Percentiles rank a stretch among this genome's conserved stretches.
phyloP scores from a whole-genome alignment of 2,329 filamentous ascomycete species.

The Knufia petricola region DNA sequence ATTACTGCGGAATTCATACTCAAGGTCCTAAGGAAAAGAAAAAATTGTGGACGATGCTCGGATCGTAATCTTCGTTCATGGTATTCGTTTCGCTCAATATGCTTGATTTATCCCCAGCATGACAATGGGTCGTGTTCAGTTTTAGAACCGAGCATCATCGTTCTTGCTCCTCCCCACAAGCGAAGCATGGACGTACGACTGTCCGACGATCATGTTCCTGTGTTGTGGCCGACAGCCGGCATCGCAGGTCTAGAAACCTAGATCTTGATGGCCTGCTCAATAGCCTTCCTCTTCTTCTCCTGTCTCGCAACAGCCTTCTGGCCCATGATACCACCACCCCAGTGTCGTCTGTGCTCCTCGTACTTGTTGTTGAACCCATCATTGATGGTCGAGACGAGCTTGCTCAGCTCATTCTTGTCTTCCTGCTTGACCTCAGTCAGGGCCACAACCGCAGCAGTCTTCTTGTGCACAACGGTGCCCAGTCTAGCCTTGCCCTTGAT shows the following conservation, averaged over 20 bases:
- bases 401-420: constrained; percentile 97
- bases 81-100: background rate
- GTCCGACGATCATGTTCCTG: no score
- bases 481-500: constrained; percentile 99
- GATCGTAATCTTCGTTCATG: background rate
- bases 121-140: background rate
- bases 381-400: constrained; percentile 94
- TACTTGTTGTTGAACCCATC: constrained; percentile 95
- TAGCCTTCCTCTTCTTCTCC: constrained; percentile 87
- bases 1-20: no score
- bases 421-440: constrained; percentile 93
- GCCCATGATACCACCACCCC: constrained; percentile 99
- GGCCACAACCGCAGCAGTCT: constrained; percentile 95
- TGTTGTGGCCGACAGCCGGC: background rate
- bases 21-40: background rate
- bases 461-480: constrained; percentile 99
- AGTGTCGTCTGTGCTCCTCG: constrained; percentile 82
- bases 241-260: constrained; percentile 45
- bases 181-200: background rate
- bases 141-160: constrained; percentile 7
- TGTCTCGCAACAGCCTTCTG: constrained; percentile 73
- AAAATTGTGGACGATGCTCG: background rate
- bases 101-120: background rate
- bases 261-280: constrained; percentile 95
- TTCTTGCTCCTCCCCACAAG: constrained; percentile 3